These are phyloP conservation scores for Chaetothyriales sp. DNA, from an alignment of 2,329 filamentous ascomycete genomes.

Conservation along the genomic window DNA sequence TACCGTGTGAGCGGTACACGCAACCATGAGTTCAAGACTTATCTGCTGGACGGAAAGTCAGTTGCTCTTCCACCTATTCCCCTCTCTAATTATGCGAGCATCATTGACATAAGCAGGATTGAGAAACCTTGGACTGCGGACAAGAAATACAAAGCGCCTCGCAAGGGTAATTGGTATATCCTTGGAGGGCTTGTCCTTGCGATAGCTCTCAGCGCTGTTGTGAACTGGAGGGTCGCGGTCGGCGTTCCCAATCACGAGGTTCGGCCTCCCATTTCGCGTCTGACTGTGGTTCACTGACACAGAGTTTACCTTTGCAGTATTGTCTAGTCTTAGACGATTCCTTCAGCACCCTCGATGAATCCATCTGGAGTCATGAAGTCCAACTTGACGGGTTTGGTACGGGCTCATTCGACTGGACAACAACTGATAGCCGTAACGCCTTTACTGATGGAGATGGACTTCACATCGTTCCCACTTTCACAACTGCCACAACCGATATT, in stretches of 20 bases:
- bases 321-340: constrained; percentile 40
- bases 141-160: constrained; percentile 12
- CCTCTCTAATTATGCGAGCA: constrained; percentile 5
- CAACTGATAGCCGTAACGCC: constrained; percentile 34
- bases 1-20: constrained; percentile 7
- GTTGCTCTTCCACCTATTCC: constrained; percentile 8
- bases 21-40: constrained; percentile 11
- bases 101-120: constrained; percentile 10
- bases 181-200: constrained; percentile 9
- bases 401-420: constrained; percentile 44
- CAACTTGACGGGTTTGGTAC: constrained; percentile 35
- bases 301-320: constrained; percentile 36
- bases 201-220: constrained; percentile 10
- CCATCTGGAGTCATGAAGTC: constrained; percentile 38
- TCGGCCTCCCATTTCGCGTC: constrained; percentile 7
- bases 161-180: constrained; percentile 11
- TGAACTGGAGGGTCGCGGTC: constrained; percentile 11
- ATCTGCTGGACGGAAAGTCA: constrained; percentile 11
- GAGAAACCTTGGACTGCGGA: constrained; percentile 10
- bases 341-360: constrained; percentile 31
- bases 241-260: constrained; percentile 11
- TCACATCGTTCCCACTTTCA: constrained; percentile 43
- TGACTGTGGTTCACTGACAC: constrained; percentile 7
- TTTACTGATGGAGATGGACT: constrained; percentile 38
- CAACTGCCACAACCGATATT: constrained; percentile 23